These are phyloP conservation scores for Scleroderma bovista DNA, from an alignment of 768 basidiomycete genomes.

Conservation along the genomic window DNA sequence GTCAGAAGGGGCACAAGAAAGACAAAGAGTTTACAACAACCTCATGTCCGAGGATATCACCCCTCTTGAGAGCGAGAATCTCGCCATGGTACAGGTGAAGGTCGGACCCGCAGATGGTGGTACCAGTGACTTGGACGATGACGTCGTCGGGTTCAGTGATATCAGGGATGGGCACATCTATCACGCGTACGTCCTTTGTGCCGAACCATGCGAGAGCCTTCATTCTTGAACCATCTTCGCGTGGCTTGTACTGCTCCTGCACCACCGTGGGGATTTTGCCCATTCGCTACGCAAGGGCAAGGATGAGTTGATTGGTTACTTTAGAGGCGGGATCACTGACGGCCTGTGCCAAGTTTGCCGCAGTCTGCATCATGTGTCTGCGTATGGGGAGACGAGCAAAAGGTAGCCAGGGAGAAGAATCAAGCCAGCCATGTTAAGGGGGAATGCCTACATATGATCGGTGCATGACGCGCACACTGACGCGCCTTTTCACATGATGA, in stretches of 20 bases:
- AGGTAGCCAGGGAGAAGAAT: not conserved
- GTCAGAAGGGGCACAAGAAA: not conserved
- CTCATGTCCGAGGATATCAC: constrained; percentile 75
- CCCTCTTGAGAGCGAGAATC: constrained; percentile 62
- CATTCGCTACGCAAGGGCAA: constrained; percentile 23
- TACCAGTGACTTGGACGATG: constrained; percentile 69
- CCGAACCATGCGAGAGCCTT: constrained; percentile 69
- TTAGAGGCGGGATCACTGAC: constrained; percentile 10
- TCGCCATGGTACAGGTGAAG: constrained; percentile 64
- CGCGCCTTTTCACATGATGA: not conserved
- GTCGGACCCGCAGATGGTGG: constrained; percentile 68
- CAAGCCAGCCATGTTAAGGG: not conserved
- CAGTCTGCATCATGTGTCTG: constrained; percentile 21
- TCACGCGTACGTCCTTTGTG: constrained; percentile 38
- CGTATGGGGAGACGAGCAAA: not conserved
- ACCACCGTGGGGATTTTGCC: constrained; percentile 37
- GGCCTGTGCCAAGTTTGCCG: constrained; percentile 24
- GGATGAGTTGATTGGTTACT: not conserved
- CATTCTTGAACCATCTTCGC: constrained; percentile 55
- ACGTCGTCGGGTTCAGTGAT: constrained; percentile 74
- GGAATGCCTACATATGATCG: not conserved
- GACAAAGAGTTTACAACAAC: constrained; percentile 19
- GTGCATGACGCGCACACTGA: constrained; percentile 1
- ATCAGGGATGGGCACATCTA: constrained; percentile 47
- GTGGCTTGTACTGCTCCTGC: constrained; percentile 40